Percentiles rank a stretch among this genome's conserved stretches.
Evolutionary conservation across 2,329 filamentous ascomycete species (phyloP).

Genomic region (Biscogniauxia mediterranea): DNA sequence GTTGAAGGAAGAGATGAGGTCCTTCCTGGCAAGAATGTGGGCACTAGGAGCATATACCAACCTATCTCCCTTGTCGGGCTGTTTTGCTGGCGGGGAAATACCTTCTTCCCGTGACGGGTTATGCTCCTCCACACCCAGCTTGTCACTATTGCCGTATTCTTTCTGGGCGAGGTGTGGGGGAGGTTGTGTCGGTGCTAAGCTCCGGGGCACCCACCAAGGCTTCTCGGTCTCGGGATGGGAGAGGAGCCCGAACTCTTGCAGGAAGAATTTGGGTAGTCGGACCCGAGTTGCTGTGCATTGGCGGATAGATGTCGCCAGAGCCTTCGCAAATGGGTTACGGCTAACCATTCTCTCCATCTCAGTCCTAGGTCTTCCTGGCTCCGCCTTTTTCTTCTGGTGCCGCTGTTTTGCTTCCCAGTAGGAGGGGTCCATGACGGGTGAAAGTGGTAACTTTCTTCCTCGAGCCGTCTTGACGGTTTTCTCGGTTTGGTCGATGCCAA

Average conservation of each 20-base stretch:
- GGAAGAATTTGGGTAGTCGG: constrained; percentile 58
- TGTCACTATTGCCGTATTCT: constrained; percentile 3
- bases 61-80: constrained; percentile 7
- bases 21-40: constrained; percentile 34
- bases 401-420: constrained; percentile 46
- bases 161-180: constrained; percentile 5
- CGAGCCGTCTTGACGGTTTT: constrained; percentile 46
- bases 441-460: constrained; percentile 50
- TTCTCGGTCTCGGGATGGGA: constrained; percentile 50
- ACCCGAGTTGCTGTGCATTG: constrained; percentile 49
- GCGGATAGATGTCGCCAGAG: constrained; percentile 60
- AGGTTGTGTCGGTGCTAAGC: constrained; percentile 30
- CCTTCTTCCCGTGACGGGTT: constrained; percentile 7
- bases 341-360: constrained; percentile 46
- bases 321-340: constrained; percentile 42
- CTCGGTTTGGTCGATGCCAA: constrained; percentile 34
- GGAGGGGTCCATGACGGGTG: constrained; percentile 51
- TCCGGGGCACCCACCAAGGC: constrained; percentile 57
- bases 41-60: constrained; percentile 22
- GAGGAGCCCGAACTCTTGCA: constrained; percentile 61
- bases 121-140: constrained; percentile 18
- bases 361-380: constrained; percentile 30
- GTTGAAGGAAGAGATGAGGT: constrained; percentile 31
- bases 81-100: constrained; percentile 2
- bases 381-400: constrained; percentile 40